phyloP scores from a whole-genome alignment of 208 protist genomes.

The Willaertia magna region DNA sequence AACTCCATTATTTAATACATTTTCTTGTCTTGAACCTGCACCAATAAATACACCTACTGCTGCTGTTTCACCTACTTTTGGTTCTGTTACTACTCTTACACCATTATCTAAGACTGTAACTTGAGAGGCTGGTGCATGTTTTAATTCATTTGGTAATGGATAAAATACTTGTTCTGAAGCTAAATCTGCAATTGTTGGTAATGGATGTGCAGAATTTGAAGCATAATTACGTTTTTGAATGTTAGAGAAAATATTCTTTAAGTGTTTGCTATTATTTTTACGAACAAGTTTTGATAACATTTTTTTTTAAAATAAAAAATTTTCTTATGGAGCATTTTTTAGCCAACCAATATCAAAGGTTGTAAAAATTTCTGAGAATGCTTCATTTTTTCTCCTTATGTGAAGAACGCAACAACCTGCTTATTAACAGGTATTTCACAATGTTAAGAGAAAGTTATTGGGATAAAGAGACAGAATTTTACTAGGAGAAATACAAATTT shows the following conservation, averaged over 20 bases:
- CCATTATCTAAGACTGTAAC: conserved; percentile 82
- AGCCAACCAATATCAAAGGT: background rate
- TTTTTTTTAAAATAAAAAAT: background rate
- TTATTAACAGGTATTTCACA: too few relatives aligned
- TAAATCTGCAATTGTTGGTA: background rate
- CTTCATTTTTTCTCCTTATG: too few relatives aligned
- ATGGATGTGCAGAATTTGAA: background rate
- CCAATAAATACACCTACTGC: conserved; percentile 95
- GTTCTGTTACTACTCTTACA: conserved; percentile 89
- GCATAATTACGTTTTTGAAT: background rate
- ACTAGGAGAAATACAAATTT: too few relatives aligned
- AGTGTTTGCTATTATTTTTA: background rate
- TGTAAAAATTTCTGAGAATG: too few relatives aligned
- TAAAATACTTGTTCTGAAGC: background rate
- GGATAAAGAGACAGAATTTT: too few relatives aligned
- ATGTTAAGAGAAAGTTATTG: too few relatives aligned
- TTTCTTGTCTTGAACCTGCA: conserved; percentile 88
- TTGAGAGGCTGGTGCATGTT: conserved; percentile 54
- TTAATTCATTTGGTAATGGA: background rate
- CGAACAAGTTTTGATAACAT: background rate
- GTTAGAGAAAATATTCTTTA: background rate
- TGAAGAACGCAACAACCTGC: too few relatives aligned
- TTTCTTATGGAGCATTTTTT: background rate
- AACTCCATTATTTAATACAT: conserved; percentile 84
- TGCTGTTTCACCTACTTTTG: conserved; percentile 63